Evolutionary conservation across 441 rosid genomes (phyloP), one percentile per base, ranked within the genome.

Genomic region (Gossypium laxum): DNA sequence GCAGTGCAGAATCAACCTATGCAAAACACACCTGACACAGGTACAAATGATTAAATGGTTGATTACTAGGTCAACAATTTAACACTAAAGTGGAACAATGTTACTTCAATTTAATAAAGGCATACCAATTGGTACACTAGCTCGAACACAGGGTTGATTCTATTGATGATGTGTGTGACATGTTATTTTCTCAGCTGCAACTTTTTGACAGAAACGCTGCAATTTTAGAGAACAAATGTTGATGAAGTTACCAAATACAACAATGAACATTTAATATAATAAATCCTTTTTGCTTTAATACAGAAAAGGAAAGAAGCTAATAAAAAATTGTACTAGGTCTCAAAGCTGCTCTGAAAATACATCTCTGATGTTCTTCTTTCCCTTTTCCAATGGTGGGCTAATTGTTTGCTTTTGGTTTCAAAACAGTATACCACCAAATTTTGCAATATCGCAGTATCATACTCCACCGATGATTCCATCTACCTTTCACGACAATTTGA

Each of bases 401-500:
- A 19, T 19, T 19, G 52, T 63, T 64, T 19, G 18, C 56, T 41
- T 19, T 11, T 63, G 41, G n/a, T 65, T 24, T 48, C 70, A 24
- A 66, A 47, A 66, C 21, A 47, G 41, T 26, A 52, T 3, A 24
- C 56, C 8, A 45, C 41, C 24, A 52, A 68, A 10, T 17, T 67
- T 26, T 26, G 58, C 70, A 67, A 11, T 1, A 7, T 10, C 45
- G 28, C 38, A 30, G 38, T 5, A 4, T 5, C 38, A 30, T 30
- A 30, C 38, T 30, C 38, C 38, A 30, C 38, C 38, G 38, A 30
- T 30, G 38, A 30, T 30, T 30, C 38, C 38, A 56, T 76, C 71
- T 2, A 19, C 71, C 17, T 50, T 30, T 32, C 28, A 75, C 32
- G 61, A 77, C 57, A 68, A 74, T 76, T 14, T 56, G 43, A 61